Base-by-base conservation (phyloP, 1,284 basidiomycete genomes). In the Pseudomicrostroma phylloplanum region DNA sequence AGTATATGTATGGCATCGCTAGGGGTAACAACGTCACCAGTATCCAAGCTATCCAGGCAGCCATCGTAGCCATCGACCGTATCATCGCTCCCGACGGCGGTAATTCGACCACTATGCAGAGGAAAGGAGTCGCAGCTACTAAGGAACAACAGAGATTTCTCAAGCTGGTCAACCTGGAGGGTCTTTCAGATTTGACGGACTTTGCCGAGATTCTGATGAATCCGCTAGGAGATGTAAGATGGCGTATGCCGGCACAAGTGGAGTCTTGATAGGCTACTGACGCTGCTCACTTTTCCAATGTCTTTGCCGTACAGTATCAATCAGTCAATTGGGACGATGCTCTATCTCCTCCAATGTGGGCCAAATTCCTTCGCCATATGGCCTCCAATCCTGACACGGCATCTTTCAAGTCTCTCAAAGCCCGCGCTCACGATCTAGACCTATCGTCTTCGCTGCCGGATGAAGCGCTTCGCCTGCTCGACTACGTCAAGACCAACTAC, bases 1-100 rank as follows among this genome's bases (percentile, higher is more conserved):
- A 83, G 80, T 96, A 94, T 80, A 88, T 87, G 83, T 91, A 92
- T 59, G 84, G 92, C 53, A 91, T 96, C 72, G 86, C 89, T 48
- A 82, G 82, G 23, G 88, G 88, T 30, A 90, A 88, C 0, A 86
- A 89, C 68, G 82, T 84, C 0, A 83, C 82, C 40, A 96, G 92
- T 77, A 86, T 89, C 11, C 76, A 80, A 9, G 85, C 88, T 63
- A 81, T 96, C 30, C 85, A 88, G 70, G 83, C 84, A 6, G 82
- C 73, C 42, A 59, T 78, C 19, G 68, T 57, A 13, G 72, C 65
- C 2, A 70, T 78, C 21, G 76, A 78, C 48, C 46, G 49, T 26
- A 70, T 77, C 36, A 43, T 77, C 1, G 67, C 73, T 8, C 74
- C 74, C 40, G 68, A 76, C 56, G 30, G 30, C 30, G 9, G 9